Percentiles rank a stretch among this genome's conserved stretches.
These are phyloP conservation scores for Podila verticillata DNA, from an alignment of 192 early-diverging fungal species.

Conservation along the genomic window DNA sequence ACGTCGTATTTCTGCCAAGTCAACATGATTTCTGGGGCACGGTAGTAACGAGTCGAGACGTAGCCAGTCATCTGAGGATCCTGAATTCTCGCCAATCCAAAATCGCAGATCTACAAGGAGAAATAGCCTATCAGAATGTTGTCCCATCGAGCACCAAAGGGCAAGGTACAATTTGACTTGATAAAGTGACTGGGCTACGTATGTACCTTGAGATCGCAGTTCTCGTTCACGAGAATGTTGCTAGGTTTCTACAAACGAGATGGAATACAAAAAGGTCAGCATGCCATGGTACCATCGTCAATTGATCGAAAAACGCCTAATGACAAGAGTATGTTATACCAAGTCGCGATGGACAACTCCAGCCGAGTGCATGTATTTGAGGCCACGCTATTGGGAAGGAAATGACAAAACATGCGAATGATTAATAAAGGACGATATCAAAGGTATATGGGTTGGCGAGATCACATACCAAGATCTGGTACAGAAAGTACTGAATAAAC, in stretches of 20 bases:
- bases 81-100: slow-evolving; percentile 94
- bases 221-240: slow-evolving; percentile 97
- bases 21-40: slow-evolving; percentile 98
- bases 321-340: slow-evolving; percentile 50
- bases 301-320: too few species aligned
- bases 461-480: slow-evolving; percentile 85
- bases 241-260: slow-evolving; percentile 68
- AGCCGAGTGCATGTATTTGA: slow-evolving; percentile 95
- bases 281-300: neutral
- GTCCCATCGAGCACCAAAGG: neutral
- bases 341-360: slow-evolving; percentile 96
- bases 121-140: neutral
- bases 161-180: neutral
- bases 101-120: slow-evolving; percentile 85
- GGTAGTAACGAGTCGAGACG: slow-evolving; percentile 96
- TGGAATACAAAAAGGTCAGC: neutral
- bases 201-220: slow-evolving; percentile 90
- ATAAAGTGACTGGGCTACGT: neutral
- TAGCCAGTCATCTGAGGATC: slow-evolving; percentile 98
- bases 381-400: slow-evolving; percentile 68
- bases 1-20: slow-evolving; percentile 98
- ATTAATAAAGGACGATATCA: neutral
- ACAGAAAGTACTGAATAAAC: slow-evolving; percentile 98
- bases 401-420: neutral
- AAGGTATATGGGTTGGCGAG: slow-evolving; percentile 1